These are phyloP conservation scores for Candida montana DNA, from an alignment of 805 yeast genomes.

Conservation along the genomic window DNA sequence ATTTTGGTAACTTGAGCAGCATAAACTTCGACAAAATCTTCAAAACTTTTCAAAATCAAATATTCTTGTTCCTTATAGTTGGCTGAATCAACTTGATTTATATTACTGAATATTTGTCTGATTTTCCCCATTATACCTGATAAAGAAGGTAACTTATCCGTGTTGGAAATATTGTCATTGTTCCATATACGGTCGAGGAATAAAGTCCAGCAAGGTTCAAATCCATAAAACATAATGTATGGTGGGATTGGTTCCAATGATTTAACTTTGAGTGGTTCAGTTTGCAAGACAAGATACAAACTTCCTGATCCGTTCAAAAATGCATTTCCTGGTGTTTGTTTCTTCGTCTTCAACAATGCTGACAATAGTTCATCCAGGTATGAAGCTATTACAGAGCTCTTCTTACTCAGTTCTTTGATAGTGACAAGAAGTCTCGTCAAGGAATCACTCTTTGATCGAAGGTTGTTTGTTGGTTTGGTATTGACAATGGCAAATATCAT, in stretches of 20 bases:
- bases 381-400: background rate
- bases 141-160: background rate
- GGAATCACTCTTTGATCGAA: background rate
- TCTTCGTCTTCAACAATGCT: background rate
- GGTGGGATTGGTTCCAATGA: constrained; percentile 4
- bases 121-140: constrained; percentile 6
- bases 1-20: background rate
- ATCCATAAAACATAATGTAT: background rate
- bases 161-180: background rate
- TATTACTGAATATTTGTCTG: background rate
- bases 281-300: constrained; percentile 8
- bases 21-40: constrained; percentile 6
- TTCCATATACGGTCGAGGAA: constrained; percentile 5
- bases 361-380: background rate
- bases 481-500: background rate
- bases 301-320: background rate
- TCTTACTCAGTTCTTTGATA: background rate
- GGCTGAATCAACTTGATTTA: background rate
- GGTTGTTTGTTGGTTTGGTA: background rate
- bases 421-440: background rate
- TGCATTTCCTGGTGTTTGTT: background rate
- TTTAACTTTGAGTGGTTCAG: constrained; percentile 3
- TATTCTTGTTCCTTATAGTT: background rate
- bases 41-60: background rate
- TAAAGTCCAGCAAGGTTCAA: background rate